Conservation (phyloP, 208 protist genomes). For the Crithidia acanthocephali region DNA sequence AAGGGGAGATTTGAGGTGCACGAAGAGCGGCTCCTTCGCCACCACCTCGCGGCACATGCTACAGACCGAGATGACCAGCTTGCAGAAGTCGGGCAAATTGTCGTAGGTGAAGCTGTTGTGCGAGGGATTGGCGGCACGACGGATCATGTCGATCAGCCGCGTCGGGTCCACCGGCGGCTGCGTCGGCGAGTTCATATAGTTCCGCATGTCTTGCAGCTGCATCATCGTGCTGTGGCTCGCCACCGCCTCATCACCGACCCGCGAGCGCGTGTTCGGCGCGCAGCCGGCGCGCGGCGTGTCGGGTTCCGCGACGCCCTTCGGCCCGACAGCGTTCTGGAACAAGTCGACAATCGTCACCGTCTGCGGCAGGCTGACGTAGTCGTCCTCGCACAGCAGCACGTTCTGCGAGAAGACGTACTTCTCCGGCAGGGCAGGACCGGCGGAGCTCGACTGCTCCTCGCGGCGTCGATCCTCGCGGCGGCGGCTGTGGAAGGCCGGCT, state of each 20-base stretch:
- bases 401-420: conserved; percentile 92
- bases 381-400: conserved; percentile 86
- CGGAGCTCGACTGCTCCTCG: conserved; percentile 46
- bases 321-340: conserved; percentile 84
- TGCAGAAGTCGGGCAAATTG: conserved; percentile 81
- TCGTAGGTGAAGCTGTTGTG: conserved; percentile 87
- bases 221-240: conserved; percentile 92
- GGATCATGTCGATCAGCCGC: conserved; percentile 86
- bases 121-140: conserved; percentile 69
- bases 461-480: conserved; percentile 62
- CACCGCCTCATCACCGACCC: conserved; percentile 83
- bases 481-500: conserved; percentile 83
- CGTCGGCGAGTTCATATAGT: conserved; percentile 89
- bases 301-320: conserved; percentile 81
- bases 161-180: conserved; percentile 84
- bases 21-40: conserved; percentile 82
- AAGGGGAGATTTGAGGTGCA: conserved; percentile 49
- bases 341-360: conserved; percentile 91
- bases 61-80: conserved; percentile 88
- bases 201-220: conserved; percentile 88
- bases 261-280: conserved; percentile 39
- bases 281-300: conserved; percentile 85
- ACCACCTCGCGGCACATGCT: conserved; percentile 85
- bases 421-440: conserved; percentile 51
- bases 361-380: conserved; percentile 78